A percentile compares a stretch with the other conserved stretches of the same genome.
phyloP scores from a whole-genome alignment of 331 rosid species.

The Acacia pycnantha region DNA sequence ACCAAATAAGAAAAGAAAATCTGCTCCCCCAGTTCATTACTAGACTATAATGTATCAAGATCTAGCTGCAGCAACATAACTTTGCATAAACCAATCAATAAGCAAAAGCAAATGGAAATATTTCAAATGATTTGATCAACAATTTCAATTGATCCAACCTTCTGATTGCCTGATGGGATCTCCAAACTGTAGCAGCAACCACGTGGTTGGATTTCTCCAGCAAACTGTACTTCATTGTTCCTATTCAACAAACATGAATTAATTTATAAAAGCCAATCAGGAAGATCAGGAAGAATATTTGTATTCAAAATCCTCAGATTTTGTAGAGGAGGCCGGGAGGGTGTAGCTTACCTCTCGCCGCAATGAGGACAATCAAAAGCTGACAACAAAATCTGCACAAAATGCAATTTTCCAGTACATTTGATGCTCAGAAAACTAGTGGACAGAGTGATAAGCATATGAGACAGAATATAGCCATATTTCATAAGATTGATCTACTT shows the following conservation, averaged over 20 bases:
- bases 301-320: slow-evolving; percentile 9
- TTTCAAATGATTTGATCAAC: neutral
- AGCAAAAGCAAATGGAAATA: neutral
- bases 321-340: neutral
- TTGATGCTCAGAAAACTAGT: slow-evolving; percentile 6
- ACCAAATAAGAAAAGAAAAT: neutral
- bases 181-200: slow-evolving; percentile 74
- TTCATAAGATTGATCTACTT: neutral
- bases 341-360: slow-evolving; percentile 67
- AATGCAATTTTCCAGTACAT: neutral
- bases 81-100: neutral
- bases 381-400: slow-evolving; percentile 73
- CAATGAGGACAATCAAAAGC: slow-evolving; percentile 94
- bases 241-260: slow-evolving; percentile 37
- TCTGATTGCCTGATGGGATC: slow-evolving; percentile 62
- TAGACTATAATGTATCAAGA: slow-evolving; percentile 5
- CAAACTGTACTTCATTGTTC: slow-evolving; percentile 97
- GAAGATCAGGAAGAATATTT: slow-evolving; percentile 6
- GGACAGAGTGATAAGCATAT: neutral
- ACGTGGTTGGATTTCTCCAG: slow-evolving; percentile 88
- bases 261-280: neutral
- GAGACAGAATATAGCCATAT: slow-evolving; percentile 5
- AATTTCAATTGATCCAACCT: slow-evolving; percentile 51
- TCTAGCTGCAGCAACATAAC: neutral
- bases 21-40: neutral